Base-by-base conservation (phyloP, 2,329 filamentous ascomycete species). In the Fonsecaea monophora region DNA sequence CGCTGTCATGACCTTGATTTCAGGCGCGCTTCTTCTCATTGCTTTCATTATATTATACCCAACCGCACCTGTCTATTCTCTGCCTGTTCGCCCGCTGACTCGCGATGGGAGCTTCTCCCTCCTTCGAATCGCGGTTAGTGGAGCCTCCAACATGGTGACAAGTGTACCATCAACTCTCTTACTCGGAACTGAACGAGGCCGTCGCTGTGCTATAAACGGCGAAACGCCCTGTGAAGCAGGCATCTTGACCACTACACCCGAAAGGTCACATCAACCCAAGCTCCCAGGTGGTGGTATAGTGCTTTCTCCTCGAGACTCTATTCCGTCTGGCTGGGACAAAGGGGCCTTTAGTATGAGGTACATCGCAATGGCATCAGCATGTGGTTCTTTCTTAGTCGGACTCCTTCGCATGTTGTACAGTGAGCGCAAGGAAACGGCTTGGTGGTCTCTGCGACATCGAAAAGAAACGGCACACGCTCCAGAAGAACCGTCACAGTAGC, bases 391-490 rank as follows among this genome's bases (percentile, higher is more conserved):
- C 35, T 38, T 55, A 21, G 3, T 38, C 18, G 53, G 53, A 15
- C 18, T 34, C 53, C n/a, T 18, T 34, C 53, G 53, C 18, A 55
- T 35, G 30, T 9, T 34, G 53, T 55, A 55, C 53, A 18, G 37
- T 15, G 21, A 32, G 37, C 45, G 37, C 32, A 40, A 62, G 53
- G 25, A n/a, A n/a, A 45, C 18, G n/a, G 9, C 40, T 45, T 45
- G 15, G 40, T 6, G 5, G 4, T 45, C 2, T 18, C 5, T 6
- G 40, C 21, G 40, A 45, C 12, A 50, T 10, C 45, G 10, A 25
- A 50, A 50, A 30, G 45, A 30, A 50, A 50, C 13, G 10, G 12
- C 45, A 8, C 3, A 5, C 5, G 18, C 45, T 6, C 3, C 18
- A 25, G 45, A 50, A 12, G 45, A 10, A 25, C 12, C 9, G 10